Evolutionary conservation across 2,329 filamentous ascomycete species (phyloP).

Genomic region (Sclerotiophoma versabilis): DNA sequence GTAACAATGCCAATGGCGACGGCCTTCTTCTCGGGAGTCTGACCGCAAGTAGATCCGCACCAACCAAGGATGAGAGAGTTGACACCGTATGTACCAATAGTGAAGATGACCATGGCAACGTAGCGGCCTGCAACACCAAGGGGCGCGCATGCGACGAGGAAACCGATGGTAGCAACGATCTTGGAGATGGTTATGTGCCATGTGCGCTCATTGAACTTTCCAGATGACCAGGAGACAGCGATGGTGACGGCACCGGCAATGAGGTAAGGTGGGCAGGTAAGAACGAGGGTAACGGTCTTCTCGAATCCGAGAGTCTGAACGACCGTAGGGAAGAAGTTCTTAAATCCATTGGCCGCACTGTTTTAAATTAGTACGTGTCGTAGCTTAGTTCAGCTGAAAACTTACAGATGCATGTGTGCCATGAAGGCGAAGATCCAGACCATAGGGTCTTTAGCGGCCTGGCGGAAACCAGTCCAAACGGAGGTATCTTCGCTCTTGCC

Average conservation of each 20-base stretch:
- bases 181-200: constrained; percentile 71
- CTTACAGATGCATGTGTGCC: constrained; percentile 51
- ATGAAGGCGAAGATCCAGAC: constrained; percentile 50
- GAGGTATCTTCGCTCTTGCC: constrained; percentile 51
- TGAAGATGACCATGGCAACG: constrained; percentile 67
- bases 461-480: constrained; percentile 50
- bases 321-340: constrained; percentile 68
- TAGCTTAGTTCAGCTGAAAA: no score
- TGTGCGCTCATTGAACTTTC: constrained; percentile 74
- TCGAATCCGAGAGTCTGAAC: constrained; percentile 67
- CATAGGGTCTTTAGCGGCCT: constrained; percentile 51
- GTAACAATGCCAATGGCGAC: constrained; percentile 55
- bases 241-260: constrained; percentile 67
- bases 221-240: constrained; percentile 73
- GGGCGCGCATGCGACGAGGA: constrained; percentile 70
- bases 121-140: constrained; percentile 68
- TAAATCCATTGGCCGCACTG: constrained; percentile 50
- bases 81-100: constrained; percentile 46
- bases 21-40: constrained; percentile 57
- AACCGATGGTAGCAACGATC: constrained; percentile 67
- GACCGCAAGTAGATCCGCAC: constrained; percentile 53
- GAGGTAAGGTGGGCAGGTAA: constrained; percentile 54
- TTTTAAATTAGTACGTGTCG: no score
- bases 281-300: constrained; percentile 60
- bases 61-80: constrained; percentile 56